Evolutionary conservation across 208 protist species (phyloP), one percentile per base, ranked within the genome.

Genomic region (Crithidia brevicula): DNA sequence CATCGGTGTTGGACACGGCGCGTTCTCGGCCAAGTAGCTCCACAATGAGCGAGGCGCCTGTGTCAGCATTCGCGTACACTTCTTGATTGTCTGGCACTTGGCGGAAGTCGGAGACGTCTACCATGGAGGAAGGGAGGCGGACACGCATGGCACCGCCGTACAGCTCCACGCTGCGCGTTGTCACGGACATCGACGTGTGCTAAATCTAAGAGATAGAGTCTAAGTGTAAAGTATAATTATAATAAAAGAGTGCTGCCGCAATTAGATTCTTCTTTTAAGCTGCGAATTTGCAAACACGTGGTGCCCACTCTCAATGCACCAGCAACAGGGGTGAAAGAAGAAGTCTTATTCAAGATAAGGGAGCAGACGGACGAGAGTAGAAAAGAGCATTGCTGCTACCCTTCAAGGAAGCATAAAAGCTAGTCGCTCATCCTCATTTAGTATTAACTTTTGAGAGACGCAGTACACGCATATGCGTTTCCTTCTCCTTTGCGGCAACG

Each of bases 81-180:
- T 95, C 86, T 52, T 93, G 86, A 36, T 87, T 79, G 72, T 95
- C 89, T 2, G 89, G 89, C 40, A 95, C 82, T 46, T 90, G 85
- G 4, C 86, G 79, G 22, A 89, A 81, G 40, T 78, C 67, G n/a
- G 85, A 92, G 31, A 89, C 81, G 62, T 95, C 89, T 0, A 57
- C 59, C 54, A 83, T 64, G 28, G 61, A 27, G 9, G 30, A 20
- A 13, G 85, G 81, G 23, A 93, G 47, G 5, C 43, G 11, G 20
- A 77, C 77, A 22, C 59, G 65, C 67, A 95, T 91, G 25, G 89
- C 89, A 1, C 89, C 89, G 31, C 89, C 89, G 73, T 82, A 95
- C 22, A 95, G 60, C 16, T 86, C 66, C 0, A 86, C 73, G 20
- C 31, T 61, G 11, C 45, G 67, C 45, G 22, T 60, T 23, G 45